These are phyloP conservation scores for Fulvia fulva DNA, from an alignment of 2,329 filamentous ascomycete species.

Conservation along the genomic window DNA sequence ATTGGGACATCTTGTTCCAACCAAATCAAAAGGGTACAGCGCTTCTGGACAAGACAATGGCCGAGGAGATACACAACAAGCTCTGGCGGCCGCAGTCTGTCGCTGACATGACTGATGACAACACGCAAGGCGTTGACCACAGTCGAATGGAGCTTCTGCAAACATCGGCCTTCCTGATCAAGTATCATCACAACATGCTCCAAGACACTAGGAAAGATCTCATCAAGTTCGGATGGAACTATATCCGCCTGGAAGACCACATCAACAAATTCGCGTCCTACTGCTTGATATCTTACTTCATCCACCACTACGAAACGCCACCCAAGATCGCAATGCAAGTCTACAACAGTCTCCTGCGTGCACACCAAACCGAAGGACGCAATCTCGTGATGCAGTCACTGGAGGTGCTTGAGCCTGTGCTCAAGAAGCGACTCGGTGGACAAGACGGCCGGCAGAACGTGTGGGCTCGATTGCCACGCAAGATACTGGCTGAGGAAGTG, in stretches of 20 bases:
- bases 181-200: slow-evolving; percentile 83
- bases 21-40: slow-evolving; percentile 57
- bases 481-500: slow-evolving; percentile 88
- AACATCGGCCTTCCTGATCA: slow-evolving; percentile 88
- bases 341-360: slow-evolving; percentile 83
- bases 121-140: slow-evolving; percentile 84
- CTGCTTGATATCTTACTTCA: slow-evolving; percentile 95
- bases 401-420: slow-evolving; percentile 88
- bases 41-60: slow-evolving; percentile 80
- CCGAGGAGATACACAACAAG: slow-evolving; percentile 84
- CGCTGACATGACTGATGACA: slow-evolving; percentile 73
- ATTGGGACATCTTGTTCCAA: slow-evolving; percentile 58
- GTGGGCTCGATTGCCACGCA: slow-evolving; percentile 86
- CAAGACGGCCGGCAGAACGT: slow-evolving; percentile 70
- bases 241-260: slow-evolving; percentile 95
- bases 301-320: slow-evolving; percentile 92
- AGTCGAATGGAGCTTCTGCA: slow-evolving; percentile 94
- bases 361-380: slow-evolving; percentile 91
- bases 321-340: slow-evolving; percentile 94
- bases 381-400: slow-evolving; percentile 89
- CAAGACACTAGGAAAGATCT: slow-evolving; percentile 95
- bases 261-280: slow-evolving; percentile 99
- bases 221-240: slow-evolving; percentile 99
- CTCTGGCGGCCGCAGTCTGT: slow-evolving; percentile 85
- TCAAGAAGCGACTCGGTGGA: slow-evolving; percentile 75